phyloP scores from a whole-genome alignment of 2,329 filamentous ascomycete species.

The Cryphonectria parasitica region DNA sequence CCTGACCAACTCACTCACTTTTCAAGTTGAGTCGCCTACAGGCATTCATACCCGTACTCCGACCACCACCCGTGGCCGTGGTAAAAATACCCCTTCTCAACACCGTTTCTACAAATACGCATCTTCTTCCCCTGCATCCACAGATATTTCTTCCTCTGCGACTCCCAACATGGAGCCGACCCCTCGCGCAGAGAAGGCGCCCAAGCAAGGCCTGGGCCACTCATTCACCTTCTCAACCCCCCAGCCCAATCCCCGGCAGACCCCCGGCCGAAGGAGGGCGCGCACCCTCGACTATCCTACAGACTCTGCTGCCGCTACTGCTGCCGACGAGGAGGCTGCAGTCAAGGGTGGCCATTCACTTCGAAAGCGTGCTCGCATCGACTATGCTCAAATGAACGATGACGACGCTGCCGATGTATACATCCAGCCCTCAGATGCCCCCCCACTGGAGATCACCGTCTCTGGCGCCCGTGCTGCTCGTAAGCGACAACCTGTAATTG shows the following conservation, averaged over 20 bases:
- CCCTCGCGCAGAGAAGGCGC: constrained; percentile 31
- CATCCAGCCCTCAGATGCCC: constrained; percentile 28
- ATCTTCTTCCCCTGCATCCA: constrained; percentile 20
- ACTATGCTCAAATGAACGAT: constrained; percentile 60
- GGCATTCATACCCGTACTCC: constrained; percentile 21
- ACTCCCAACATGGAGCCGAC: constrained; percentile 21
- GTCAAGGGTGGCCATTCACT: constrained; percentile 63
- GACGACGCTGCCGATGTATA: constrained; percentile 40
- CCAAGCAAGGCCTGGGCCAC: constrained; percentile 42
- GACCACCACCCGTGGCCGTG: constrained; percentile 25
- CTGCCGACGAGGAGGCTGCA: constrained; percentile 50
- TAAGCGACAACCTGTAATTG: constrained; percentile 19
- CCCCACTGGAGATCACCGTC: constrained; percentile 18
- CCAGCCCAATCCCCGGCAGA: constrained; percentile 31
- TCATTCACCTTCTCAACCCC: constrained; percentile 45
- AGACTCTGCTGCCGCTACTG: constrained; percentile 37
- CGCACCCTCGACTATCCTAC: constrained; percentile 47
- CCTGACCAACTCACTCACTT: constrained; percentile 25
- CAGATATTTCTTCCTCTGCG: constrained; percentile 11
- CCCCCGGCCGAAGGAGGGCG: constrained; percentile 46
- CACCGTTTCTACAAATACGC: not conserved
- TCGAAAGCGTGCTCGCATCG: constrained; percentile 58
- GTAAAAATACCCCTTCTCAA: constrained; percentile 23
- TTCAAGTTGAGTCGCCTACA: constrained; percentile 18
- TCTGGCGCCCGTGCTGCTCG: constrained; percentile 22